phyloP scores from a whole-genome alignment of 352 stramenopile species.

The Phytophthora sp. region DNA sequence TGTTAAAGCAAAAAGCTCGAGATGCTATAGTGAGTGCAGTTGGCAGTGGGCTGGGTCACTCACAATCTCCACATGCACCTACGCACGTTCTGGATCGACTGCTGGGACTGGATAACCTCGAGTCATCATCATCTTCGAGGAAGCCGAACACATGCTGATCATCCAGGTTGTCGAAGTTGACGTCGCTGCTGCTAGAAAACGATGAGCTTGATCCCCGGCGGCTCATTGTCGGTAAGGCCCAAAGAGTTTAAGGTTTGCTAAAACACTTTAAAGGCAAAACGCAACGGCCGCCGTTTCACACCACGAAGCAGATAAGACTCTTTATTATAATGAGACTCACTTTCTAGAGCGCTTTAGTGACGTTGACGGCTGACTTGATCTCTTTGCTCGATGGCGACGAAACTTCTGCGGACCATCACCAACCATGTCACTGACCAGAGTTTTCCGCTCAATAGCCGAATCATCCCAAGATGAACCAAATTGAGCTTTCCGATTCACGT shows the following conservation, averaged over 20 bases:
- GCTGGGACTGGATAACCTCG: conserved; percentile 9
- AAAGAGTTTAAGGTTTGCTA: neutral
- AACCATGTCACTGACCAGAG: conserved; percentile 71
- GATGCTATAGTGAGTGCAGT: no score
- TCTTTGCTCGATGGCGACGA: conserved; percentile 41
- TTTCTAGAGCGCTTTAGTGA: conserved; percentile 33
- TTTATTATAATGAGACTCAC: conserved; percentile 30
- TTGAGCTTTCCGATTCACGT: conserved; percentile 74
- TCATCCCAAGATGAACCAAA: conserved; percentile 85
- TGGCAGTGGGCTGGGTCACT: no score
- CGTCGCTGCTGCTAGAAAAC: conserved; percentile 56
- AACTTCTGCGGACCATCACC: conserved; percentile 47
- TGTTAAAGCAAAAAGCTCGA: neutral
- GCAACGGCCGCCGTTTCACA: conserved; percentile 18
- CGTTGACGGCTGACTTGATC: conserved; percentile 26
- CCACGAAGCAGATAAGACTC: no score
- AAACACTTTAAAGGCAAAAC: no score
- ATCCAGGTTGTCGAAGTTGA: conserved; percentile 71
- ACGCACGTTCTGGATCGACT: conserved; percentile 35
- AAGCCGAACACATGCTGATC: conserved; percentile 62
- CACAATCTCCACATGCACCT: neutral
- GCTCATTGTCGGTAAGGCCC: conserved; percentile 22
- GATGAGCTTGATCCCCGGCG: conserved; percentile 49
- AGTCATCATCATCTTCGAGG: conserved; percentile 53
- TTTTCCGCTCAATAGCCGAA: conserved; percentile 79